Evolutionary conservation across 768 basidiomycete species (phyloP).

Genomic region (Leccinum olivaceopallidum): DNA sequence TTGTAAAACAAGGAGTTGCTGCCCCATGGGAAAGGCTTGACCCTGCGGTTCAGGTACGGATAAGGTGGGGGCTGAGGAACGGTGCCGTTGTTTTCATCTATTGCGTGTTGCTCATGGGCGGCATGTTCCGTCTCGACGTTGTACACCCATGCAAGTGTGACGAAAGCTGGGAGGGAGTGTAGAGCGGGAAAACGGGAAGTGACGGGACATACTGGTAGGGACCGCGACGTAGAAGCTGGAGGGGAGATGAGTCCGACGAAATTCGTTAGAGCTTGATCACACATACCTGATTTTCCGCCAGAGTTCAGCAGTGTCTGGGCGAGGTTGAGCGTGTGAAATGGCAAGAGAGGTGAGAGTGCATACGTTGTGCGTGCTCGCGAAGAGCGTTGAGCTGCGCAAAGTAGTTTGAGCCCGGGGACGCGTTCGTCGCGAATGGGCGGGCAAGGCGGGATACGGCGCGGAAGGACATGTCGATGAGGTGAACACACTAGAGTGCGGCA

Average conservation of each 20-base stretch:
- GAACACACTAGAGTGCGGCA: slow-evolving; percentile 19
- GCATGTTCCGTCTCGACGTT: slow-evolving; percentile 63
- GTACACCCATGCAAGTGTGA: slow-evolving; percentile 45
- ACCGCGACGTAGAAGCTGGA: slow-evolving; percentile 71
- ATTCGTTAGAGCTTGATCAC: slow-evolving; percentile 16
- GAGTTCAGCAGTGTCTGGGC: slow-evolving; percentile 68
- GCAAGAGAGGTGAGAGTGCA: slow-evolving; percentile 16
- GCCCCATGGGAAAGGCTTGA: slow-evolving; percentile 87
- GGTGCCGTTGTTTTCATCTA: slow-evolving; percentile 68
- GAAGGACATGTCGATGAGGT: slow-evolving; percentile 36
- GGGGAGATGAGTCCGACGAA: slow-evolving; percentile 7
- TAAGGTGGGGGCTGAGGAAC: slow-evolving; percentile 72
- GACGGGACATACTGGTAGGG: slow-evolving; percentile 62
- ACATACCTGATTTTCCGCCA: slow-evolving; percentile 85
- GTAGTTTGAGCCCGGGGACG: slow-evolving; percentile 44
- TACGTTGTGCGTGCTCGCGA: slow-evolving; percentile 67
- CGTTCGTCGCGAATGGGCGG: slow-evolving; percentile 41
- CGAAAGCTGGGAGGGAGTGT: slow-evolving; percentile 18
- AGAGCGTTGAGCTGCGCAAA: slow-evolving; percentile 55
- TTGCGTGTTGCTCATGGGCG: slow-evolving; percentile 69
- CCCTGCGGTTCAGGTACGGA: slow-evolving; percentile 74
- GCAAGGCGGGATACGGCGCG: slow-evolving; percentile 41
- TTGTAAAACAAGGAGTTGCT: slow-evolving; percentile 83
- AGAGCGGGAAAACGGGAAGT: slow-evolving; percentile 11
- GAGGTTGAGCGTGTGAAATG: slow-evolving; percentile 12